A percentile compares a stretch with the other conserved stretches of the same genome.
Evolutionary conservation across 2,329 filamentous ascomycete genomes (phyloP).

Genomic region (Phyllosticta ampelicida): DNA sequence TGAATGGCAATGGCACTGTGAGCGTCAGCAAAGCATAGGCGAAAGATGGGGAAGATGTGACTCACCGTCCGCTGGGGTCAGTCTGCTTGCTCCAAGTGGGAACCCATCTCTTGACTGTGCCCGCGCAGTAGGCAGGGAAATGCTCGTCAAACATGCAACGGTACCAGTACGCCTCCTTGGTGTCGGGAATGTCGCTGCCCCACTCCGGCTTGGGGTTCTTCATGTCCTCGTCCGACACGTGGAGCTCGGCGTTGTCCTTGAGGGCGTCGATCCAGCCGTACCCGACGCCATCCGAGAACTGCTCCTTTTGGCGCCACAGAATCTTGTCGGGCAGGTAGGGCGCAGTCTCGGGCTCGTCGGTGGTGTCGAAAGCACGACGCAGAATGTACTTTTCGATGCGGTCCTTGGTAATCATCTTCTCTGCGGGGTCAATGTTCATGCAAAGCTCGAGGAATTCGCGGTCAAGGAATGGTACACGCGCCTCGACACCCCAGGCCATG

Average conservation of each 20-base stretch:
- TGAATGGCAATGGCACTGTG: constrained; percentile 17
- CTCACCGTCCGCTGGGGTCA: constrained; percentile 81
- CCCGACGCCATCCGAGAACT: constrained; percentile 96
- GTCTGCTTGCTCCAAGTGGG: constrained; percentile 96
- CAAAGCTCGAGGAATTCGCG: constrained; percentile 87
- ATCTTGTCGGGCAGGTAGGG: constrained; percentile 95
- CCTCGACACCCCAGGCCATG: constrained; percentile 94
- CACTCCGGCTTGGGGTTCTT: constrained; percentile 96
- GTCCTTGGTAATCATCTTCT: constrained; percentile 91
- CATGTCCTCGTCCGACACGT: constrained; percentile 97
- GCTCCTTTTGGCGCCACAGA: constrained; percentile 97
- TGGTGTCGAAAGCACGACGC: constrained; percentile 93
- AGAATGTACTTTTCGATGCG: constrained; percentile 96
- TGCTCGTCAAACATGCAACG: constrained; percentile 97
- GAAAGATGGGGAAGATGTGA: neutral
- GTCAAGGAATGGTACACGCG: constrained; percentile 94
- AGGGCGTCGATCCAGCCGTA: constrained; percentile 98
- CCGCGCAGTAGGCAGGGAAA: constrained; percentile 84
- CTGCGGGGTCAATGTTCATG: constrained; percentile 88
- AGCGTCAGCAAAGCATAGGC: constrained; percentile 12
- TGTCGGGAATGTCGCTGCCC: constrained; percentile 85
- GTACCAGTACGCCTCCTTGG: constrained; percentile 99
- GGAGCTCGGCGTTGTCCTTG: constrained; percentile 83
- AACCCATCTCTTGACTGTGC: constrained; percentile 91
- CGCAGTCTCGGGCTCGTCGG: constrained; percentile 65